Base-by-base conservation (phyloP, 768 basidiomycete species). In the Calocera cornea region DNA sequence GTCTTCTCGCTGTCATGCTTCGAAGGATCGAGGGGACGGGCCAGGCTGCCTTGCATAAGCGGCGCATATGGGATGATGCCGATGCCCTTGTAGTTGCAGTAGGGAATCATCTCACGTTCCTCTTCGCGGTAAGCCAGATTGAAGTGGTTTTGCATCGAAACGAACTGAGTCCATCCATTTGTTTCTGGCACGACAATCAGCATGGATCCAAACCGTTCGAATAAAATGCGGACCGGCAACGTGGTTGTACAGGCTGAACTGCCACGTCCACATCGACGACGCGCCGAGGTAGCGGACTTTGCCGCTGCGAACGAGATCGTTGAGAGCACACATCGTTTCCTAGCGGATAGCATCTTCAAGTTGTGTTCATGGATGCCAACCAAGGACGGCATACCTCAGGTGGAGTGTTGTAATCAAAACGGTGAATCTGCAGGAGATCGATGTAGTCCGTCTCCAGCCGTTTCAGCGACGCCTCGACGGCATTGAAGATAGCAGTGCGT, bases 361-460 rank as follows among this genome's bases (percentile, higher is more conserved):
- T n/a, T n/a, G n/a, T n/a, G n/a, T n/a, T n/a, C n/a, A n/a, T n/a
- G n/a, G n/a, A n/a, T n/a, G n/a, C n/a, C n/a, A n/a, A n/a, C n/a
- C n/a, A n/a, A n/a, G n/a, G n/a, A n/a, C n/a, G n/a, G 27, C 31
- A 31, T 27, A 60, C 54, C 54, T 60, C 54, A 60, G 54, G 68
- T 5, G 82, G 75, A 0, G 78, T 76, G 0, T 68, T 67, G 14
- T 70, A 38, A 65, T 82, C 82, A 41, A 76, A 81, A 17, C 77
- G 72, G 50, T 83, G 83, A 36, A 87, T 78, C 68, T 60, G 54
- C 7, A 60, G 54, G 7, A 80, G 72, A 64, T 80, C 79, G 49
- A 79, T 67, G 70, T 79, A 78, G 19, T 76, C 29, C 1, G 79
- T 80, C 27, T 74, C 68, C 22, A 80, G 72, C 1, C 79, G 76